These are phyloP conservation scores for Sporothrix sp. DNA, from an alignment of 2,329 filamentous ascomycete species.

Conservation along the genomic window DNA sequence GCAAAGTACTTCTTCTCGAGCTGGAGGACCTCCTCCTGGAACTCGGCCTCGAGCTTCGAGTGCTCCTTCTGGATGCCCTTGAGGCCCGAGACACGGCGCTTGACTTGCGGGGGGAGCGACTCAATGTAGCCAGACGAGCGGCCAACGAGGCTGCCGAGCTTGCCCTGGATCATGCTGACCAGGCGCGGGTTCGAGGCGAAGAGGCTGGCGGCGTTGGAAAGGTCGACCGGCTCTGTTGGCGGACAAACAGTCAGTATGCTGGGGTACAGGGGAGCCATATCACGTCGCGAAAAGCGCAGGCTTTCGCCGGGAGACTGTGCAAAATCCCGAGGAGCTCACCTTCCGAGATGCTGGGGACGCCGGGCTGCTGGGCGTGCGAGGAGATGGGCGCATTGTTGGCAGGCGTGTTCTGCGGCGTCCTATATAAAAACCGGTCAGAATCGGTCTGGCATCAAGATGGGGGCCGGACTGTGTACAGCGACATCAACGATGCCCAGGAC, in stretches of 20 bases:
- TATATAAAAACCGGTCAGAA: constrained; percentile 32
- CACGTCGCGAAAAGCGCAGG: no score
- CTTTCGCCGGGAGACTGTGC: no score
- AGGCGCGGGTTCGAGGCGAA: constrained; percentile 94
- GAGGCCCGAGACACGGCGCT: constrained; percentile 85
- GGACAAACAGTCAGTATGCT: constrained; percentile 8
- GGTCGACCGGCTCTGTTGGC: constrained; percentile 80
- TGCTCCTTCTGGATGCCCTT: constrained; percentile 99
- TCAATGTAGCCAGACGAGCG: constrained; percentile 97
- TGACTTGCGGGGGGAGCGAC: constrained; percentile 79
- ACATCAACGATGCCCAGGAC: not conserved
- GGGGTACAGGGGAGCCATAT: no score
- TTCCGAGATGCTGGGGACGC: constrained; percentile 92
- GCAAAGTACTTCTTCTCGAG: constrained; percentile 99
- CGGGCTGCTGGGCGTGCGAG: constrained; percentile 91
- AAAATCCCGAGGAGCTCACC: constrained; percentile 47
- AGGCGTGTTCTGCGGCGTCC: constrained; percentile 97
- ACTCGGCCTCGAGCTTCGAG: constrained; percentile 94
- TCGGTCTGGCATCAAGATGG: constrained; percentile 3
- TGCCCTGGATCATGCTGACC: constrained; percentile 95
- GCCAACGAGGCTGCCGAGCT: constrained; percentile 85
- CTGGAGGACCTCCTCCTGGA: constrained; percentile 96
- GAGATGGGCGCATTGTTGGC: constrained; percentile 93
- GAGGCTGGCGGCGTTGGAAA: constrained; percentile 75
- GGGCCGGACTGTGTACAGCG: not conserved